phyloP scores from a whole-genome alignment of 495 filamentous ascomycete genomes.

The Tuber borchii region DNA sequence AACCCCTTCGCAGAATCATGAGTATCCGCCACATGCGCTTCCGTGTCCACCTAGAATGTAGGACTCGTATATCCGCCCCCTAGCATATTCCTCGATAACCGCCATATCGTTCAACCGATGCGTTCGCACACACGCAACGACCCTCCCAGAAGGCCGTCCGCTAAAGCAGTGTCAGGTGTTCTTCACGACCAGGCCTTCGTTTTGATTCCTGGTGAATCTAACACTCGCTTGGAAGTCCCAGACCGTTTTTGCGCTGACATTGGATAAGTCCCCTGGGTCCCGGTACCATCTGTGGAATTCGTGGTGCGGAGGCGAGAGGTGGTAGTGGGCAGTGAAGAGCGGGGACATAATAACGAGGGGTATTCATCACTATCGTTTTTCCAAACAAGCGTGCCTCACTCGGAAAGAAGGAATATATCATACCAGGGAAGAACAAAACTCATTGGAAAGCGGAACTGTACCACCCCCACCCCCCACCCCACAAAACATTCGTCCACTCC shows the following conservation, averaged over 20 bases:
- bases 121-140: too few relatives aligned
- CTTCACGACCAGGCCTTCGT: slow-evolving; percentile 50
- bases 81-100: slow-evolving; percentile 20
- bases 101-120: too few relatives aligned
- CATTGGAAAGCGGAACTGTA: slow-evolving; percentile 28
- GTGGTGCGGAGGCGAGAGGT: slow-evolving; percentile 44
- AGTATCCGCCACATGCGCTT: slow-evolving; percentile 51
- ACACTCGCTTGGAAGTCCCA: slow-evolving; percentile 55
- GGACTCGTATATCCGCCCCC: slow-evolving; percentile 46
- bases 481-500: slow-evolving; percentile 40
- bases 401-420: not conserved
- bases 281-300: slow-evolving; percentile 41
- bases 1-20: slow-evolving; percentile 48
- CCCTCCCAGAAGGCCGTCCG: too few relatives aligned
- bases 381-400: not conserved
- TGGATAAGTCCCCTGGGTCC: slow-evolving; percentile 55
- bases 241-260: slow-evolving; percentile 53
- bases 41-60: slow-evolving; percentile 55
- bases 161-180: too few relatives aligned
- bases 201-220: slow-evolving; percentile 57
- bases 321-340: slow-evolving; percentile 45
- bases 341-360: slow-evolving; percentile 48
- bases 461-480: slow-evolving; percentile 19
- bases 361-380: slow-evolving; percentile 32
- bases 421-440: not conserved